Percentiles rank a stretch among this genome's conserved stretches.
phyloP scores from a whole-genome alignment of 768 basidiomycete genomes.

The Mycena venus region DNA sequence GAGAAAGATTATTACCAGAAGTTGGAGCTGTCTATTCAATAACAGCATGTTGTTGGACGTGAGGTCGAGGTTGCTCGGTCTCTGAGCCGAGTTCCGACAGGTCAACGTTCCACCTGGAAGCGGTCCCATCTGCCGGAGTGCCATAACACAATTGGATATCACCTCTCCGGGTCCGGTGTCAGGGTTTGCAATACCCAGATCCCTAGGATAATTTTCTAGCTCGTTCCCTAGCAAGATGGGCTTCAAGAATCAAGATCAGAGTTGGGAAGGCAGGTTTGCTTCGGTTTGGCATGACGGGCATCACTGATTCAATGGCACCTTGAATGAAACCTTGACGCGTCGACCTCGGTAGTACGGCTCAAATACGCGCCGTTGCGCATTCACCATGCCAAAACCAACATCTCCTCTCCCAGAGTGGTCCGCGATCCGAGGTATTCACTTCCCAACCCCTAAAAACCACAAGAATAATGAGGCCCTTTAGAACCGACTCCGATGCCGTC shows the following conservation, averaged over 20 bases:
- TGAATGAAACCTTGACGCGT: neutral
- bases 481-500: constrained; percentile 11
- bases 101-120: too few species aligned
- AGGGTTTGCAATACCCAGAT: neutral
- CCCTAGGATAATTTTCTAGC: neutral
- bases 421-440: neutral
- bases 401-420: constrained; percentile 2
- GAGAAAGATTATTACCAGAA: neutral
- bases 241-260: too few species aligned
- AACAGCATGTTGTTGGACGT: too few species aligned
- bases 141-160: too few species aligned
- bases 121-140: neutral
- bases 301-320: neutral
- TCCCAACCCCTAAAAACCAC: neutral
- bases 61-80: neutral
- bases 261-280: neutral
- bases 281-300: neutral
- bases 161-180: too few species aligned
- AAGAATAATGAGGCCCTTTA: neutral
- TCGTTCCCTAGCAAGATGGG: too few species aligned
- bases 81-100: neutral
- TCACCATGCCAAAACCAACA: neutral
- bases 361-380: constrained; percentile 9
- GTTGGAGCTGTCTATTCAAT: neutral
- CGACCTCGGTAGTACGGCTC: neutral